A percentile compares a stretch with the other conserved stretches of the same genome.
Conservation (phyloP, 306 rosid genomes). For the Dryas drummondii region DNA sequence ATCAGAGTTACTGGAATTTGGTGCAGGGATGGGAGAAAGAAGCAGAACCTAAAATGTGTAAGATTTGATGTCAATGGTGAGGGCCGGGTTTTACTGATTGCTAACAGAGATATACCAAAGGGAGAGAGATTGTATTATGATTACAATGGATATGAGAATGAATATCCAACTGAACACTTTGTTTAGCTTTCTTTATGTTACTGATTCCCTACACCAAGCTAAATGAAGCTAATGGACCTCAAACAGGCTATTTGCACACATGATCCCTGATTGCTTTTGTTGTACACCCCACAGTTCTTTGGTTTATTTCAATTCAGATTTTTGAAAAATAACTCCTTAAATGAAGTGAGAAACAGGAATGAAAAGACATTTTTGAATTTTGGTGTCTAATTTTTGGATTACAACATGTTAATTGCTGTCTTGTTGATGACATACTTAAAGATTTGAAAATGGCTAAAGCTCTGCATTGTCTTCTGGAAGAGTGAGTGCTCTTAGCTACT, state of each 20-base stretch:
- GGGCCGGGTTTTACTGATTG: conserved; percentile 72
- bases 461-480: not conserved
- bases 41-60: conserved; percentile 88
- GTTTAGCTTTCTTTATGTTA: conserved; percentile 33
- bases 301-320: not conserved
- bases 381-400: no score
- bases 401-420: no score
- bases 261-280: not conserved
- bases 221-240: conserved; percentile 6
- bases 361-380: no score
- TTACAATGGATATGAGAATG: conserved; percentile 86
- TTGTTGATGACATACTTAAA: not conserved
- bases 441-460: not conserved
- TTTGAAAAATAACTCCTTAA: no score
- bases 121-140: conserved; percentile 96
- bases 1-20: conserved; percentile 8
- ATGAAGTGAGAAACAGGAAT: no score
- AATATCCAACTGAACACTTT: conserved; percentile 89
- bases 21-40: conserved; percentile 84
- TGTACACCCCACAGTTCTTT: not conserved
- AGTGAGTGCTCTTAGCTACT: not conserved
- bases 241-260: conserved; percentile 13
- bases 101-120: conserved; percentile 80
- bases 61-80: conserved; percentile 77
- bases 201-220: not conserved